Evolutionary conservation across 805 yeast genomes (phyloP).

Genomic region (Wilhelminamyces savonicus): DNA sequence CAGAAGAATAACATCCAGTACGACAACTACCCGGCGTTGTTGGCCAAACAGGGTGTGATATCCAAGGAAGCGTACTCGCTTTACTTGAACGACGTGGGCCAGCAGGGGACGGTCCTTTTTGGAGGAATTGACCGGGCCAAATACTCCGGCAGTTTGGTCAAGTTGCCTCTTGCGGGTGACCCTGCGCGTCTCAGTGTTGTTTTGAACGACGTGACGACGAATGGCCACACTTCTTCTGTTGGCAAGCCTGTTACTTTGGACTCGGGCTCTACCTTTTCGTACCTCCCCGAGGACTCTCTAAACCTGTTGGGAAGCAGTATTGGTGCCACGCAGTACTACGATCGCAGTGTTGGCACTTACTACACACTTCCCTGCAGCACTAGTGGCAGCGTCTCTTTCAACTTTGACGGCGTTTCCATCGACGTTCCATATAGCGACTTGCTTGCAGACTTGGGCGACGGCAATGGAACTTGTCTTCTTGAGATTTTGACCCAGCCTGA

Average conservation of each 20-base stretch:
- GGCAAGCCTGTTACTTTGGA: constrained; percentile 54
- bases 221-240: too few relatives aligned
- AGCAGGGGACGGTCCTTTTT: background rate
- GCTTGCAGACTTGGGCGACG: constrained; percentile 5
- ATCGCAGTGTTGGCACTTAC: too few relatives aligned
- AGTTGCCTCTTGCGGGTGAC: background rate
- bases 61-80: background rate
- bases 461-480: too few relatives aligned
- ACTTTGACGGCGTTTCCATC: constrained; percentile 7
- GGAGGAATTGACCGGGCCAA: constrained; percentile 1
- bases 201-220: too few relatives aligned
- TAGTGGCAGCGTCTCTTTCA: too few relatives aligned
- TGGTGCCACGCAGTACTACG: too few relatives aligned
- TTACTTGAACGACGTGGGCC: background rate
- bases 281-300: constrained; percentile 41
- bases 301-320: too few relatives aligned
- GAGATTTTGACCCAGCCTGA: too few relatives aligned
- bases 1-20: background rate
- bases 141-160: too few relatives aligned
- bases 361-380: too few relatives aligned
- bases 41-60: background rate
- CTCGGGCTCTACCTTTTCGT: constrained; percentile 48
- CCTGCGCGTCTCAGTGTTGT: background rate
- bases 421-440: constrained; percentile 11
- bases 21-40: background rate